These are phyloP conservation scores for Helichrysum umbraculigerum DNA, from an alignment of 129 eudicot genomes.

Conservation along the genomic window DNA sequence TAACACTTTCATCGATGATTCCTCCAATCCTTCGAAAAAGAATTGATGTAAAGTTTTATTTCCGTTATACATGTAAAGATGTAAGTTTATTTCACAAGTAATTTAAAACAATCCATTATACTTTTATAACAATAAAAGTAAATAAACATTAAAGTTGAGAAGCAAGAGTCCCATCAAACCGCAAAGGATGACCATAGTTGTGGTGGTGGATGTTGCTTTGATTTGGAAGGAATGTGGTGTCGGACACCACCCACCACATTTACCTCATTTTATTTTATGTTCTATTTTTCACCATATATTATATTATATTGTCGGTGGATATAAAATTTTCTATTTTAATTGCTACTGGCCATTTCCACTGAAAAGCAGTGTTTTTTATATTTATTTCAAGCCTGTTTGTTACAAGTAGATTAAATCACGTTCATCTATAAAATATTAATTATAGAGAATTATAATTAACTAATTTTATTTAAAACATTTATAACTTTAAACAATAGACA, in stretches of 20 bases:
- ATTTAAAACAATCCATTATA: neutral
- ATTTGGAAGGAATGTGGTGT: slow-evolving; percentile 31
- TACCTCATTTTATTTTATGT: neutral
- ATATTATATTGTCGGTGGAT: slow-evolving; percentile 20
- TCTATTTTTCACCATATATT: neutral
- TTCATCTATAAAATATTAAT: too few relatives aligned
- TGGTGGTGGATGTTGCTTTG: slow-evolving; percentile 23
- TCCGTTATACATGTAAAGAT: neutral
- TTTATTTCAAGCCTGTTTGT: neutral
- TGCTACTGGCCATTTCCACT: too few relatives aligned
- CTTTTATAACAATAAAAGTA: too few relatives aligned
- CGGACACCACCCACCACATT: slow-evolving; percentile 18
- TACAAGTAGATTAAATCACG: neutral
- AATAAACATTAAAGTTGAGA: neutral
- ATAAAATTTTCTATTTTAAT: neutral
- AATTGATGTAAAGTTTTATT: too few relatives aligned
- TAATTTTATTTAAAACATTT: too few relatives aligned
- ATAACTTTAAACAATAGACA: too few relatives aligned
- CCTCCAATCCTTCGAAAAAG: too few relatives aligned
- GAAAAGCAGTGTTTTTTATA: neutral
- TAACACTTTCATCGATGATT: too few relatives aligned
- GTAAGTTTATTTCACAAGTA: neutral
- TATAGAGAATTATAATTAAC: too few relatives aligned
- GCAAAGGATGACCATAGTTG: slow-evolving; percentile 17
- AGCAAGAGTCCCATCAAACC: slow-evolving; percentile 16